Percentiles rank a stretch among this genome's conserved stretches.
phyloP scores from a whole-genome alignment of 345 rosid genomes.

The Sonneratia caseolaris region DNA sequence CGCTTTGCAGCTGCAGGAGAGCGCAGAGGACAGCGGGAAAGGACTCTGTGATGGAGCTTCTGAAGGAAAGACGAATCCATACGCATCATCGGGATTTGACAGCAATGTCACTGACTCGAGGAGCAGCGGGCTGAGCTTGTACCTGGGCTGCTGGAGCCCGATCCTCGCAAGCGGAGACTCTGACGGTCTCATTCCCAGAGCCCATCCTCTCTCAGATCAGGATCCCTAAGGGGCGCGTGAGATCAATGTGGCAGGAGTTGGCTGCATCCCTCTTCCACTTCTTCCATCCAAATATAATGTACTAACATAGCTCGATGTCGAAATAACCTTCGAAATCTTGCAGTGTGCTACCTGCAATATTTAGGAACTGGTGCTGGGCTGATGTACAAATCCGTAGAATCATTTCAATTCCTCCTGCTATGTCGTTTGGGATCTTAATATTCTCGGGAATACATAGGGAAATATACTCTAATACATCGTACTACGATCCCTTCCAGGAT shows the following conservation, averaged over 20 bases:
- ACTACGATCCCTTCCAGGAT: too few species aligned
- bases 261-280: background rate
- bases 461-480: too few species aligned
- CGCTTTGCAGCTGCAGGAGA: slow-evolving; percentile 95
- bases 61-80: slow-evolving; percentile 57
- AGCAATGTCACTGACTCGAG: slow-evolving; percentile 66
- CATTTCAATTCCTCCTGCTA: too few species aligned
- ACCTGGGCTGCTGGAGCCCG: slow-evolving; percentile 60
- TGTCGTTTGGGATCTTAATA: too few species aligned
- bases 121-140: slow-evolving; percentile 89
- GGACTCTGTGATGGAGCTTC: slow-evolving; percentile 33
- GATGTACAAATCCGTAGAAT: too few species aligned
- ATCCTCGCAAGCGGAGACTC: slow-evolving; percentile 95
- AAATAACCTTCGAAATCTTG: too few species aligned
- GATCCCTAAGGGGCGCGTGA: slow-evolving; percentile 27
- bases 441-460: too few species aligned
- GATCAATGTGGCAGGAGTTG: background rate
- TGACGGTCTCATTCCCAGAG: slow-evolving; percentile 87
- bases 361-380: too few species aligned
- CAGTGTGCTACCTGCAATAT: too few species aligned
- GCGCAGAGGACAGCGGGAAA: slow-evolving; percentile 80
- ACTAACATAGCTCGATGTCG: too few species aligned
- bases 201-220: slow-evolving; percentile 96
- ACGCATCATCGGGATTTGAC: slow-evolving; percentile 42
- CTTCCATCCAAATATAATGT: background rate